Evolutionary conservation across 768 basidiomycete genomes (phyloP), one percentile per base, ranked within the genome.

Genomic region (Tylopilus rubrobrunneus): DNA sequence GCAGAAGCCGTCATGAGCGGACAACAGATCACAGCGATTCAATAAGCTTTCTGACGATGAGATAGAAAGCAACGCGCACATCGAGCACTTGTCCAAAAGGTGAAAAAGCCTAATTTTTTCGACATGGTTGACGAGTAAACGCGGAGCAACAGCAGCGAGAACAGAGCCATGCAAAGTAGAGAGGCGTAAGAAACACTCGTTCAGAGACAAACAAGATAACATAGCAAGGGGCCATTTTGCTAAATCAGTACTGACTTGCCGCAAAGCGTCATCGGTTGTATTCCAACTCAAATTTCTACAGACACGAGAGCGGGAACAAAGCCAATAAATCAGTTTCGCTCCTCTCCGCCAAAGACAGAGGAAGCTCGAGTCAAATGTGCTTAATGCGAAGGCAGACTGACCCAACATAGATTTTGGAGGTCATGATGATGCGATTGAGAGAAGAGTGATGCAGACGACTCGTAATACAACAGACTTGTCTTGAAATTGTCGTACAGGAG

Each of bases 201-300:
- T 59, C 58, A 55, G 62, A 63, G 58, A 69, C 63, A 69, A 62
- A 60, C 65, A 56, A 69, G 74, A 81, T 77, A 78, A 83, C 77
- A 78, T 65, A 74, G 71, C 69, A 70, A 57, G 54, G 56, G 65
- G 46, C 50, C 53, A 50, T 46, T 49, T 48, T 45, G 67, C 64
- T 60, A 72, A 75, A 71, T 74, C 74, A 81, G 65, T 44, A 89
- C 90, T 86, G 81, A 94, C 92, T 77, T 84, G 74, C 74, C 87
- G 86, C 63, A 97, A 81, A 53, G 83, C 82, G 40, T 96, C 93
- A 83, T 96, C 93, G 72, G 84, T 94, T 73, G 94, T 96, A 79
- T 87, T 89, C 90, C 90, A 92, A 82, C 88, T 91, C 81, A 92
- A 80, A 84, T 92, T 92, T 79, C 90, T 92, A 85, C 76, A 76